Evolutionary conservation across 2,329 filamentous ascomycete species (phyloP), one percentile per base, ranked within the genome.

Genomic region (Aspergillus ochraceoroseus): DNA sequence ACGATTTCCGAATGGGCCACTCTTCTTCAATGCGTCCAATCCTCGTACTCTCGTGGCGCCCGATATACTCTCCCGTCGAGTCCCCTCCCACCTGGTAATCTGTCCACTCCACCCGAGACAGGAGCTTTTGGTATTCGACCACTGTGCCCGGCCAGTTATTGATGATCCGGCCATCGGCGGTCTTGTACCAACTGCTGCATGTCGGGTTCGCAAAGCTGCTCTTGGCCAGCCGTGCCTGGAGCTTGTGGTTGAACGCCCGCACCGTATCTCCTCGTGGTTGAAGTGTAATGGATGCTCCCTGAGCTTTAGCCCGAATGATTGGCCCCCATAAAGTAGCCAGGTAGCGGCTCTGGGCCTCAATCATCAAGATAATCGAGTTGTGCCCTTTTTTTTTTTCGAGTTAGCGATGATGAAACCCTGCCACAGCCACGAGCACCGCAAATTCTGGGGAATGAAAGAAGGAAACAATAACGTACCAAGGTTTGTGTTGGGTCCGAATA

Each of bases 301-400:
- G 44, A 11, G 54, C 45, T 8, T 68, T 59, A 0, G 74, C 73
- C 5, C 63, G 57, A 1, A 77, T 63, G 1, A 80, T 67, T 5
- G 71, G 64, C 0, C 54, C 52, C 32, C 80, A 68, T 23, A 80
- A 48, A 0, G 62, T 63, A 43, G 70, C 74, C 41, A 79, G 68
- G 51, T 79, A 79, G 2, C 71, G 66, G 2, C 64, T 68, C 49
- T 80, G 76, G 2, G 75, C 70, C 52, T 80, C 76, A 45, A 79
- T 77, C 75, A 79, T 80, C n/a, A 79, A 63, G 47, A 79, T 74
- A 49, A 79, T 79, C 38, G 66, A 71, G 46, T 76, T 77, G 54
- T 76, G 73, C 0, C 72, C 76, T 39, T 26, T 17, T n/a, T n/a
- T n/a, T n/a, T n/a, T n/a, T n/a, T n/a, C n/a, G n/a, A n/a, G n/a